Percentiles rank a stretch among this genome's conserved stretches.
Conservation (phyloP, 805 yeast species). For the Yarrowia phangngaensis region DNA sequence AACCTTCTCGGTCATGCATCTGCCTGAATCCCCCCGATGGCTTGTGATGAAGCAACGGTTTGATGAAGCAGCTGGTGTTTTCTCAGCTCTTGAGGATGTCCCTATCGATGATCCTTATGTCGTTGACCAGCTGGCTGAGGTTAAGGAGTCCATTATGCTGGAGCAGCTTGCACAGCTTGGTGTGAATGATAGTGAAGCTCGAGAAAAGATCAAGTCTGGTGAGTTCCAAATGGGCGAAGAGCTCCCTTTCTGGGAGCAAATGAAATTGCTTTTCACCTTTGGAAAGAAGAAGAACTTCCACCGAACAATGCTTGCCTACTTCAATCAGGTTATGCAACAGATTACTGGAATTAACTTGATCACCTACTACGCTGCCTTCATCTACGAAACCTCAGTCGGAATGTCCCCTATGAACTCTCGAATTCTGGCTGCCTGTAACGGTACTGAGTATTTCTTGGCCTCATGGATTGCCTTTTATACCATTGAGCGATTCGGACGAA, state of each 20-base stretch:
- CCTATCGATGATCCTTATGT: conserved; percentile 20
- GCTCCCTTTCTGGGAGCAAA: conserved; percentile 16
- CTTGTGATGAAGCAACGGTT: conserved; percentile 63
- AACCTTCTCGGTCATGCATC: conserved; percentile 52
- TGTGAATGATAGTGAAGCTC: conserved; percentile 4
- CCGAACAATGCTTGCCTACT: conserved; percentile 41
- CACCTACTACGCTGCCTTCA: conserved; percentile 82
- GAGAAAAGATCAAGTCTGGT: conserved; percentile 6
- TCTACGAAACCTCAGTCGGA: conserved; percentile 67
- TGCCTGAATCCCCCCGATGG: conserved; percentile 89
- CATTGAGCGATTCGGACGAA: conserved; percentile 55
- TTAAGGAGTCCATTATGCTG: conserved; percentile 25
- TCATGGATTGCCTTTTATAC: conserved; percentile 49
- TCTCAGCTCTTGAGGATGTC: conserved; percentile 21
- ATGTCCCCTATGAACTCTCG: conserved; percentile 33
- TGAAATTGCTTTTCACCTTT: conserved; percentile 13
- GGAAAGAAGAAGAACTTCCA: conserved; percentile 27
- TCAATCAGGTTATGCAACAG: conserved; percentile 61
- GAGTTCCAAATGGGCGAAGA: conserved; percentile 18
- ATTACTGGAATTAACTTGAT: conserved; percentile 86
- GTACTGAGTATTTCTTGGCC: conserved; percentile 57
- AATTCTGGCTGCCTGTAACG: conserved; percentile 34
- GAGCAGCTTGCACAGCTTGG: conserved; percentile 21
- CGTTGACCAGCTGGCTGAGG: conserved; percentile 10
- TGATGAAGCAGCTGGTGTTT: conserved; percentile 45